A percentile compares a stretch with the other conserved stretches of the same genome.
Conservation (phyloP, 257 asterid species). For the Sherardia arvensis region DNA sequence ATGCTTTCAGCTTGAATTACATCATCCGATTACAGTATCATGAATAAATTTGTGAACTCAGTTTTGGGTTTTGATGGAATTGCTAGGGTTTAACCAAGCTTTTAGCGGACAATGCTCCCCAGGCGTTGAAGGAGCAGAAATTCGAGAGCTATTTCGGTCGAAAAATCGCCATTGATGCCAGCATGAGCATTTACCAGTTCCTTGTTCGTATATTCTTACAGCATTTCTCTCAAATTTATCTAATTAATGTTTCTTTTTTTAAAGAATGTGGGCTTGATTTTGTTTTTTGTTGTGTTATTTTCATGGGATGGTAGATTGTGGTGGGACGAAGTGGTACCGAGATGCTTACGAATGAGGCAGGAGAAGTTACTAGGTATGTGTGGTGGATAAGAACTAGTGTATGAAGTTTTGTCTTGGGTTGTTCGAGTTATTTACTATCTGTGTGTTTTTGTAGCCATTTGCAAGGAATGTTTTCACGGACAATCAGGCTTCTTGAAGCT, state of each 20-base stretch:
- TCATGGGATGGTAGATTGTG: constrained; percentile 61
- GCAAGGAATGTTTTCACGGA: constrained; percentile 91
- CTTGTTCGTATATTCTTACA: constrained; percentile 38
- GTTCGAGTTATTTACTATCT: background rate
- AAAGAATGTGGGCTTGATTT: background rate
- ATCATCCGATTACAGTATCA: background rate
- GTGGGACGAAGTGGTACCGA: constrained; percentile 88
- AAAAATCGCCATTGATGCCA: constrained; percentile 92
- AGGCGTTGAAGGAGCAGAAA: constrained; percentile 84
- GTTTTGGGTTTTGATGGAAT: background rate
- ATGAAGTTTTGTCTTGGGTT: background rate
- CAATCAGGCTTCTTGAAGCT: constrained; percentile 95
- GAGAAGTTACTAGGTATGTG: constrained; percentile 84
- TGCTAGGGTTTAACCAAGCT: constrained; percentile 91
- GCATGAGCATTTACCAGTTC: constrained; percentile 99
- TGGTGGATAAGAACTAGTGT: background rate
- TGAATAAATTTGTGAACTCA: background rate
- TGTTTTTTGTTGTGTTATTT: background rate
- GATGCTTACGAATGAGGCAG: constrained; percentile 95
- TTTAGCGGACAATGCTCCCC: constrained; percentile 89
- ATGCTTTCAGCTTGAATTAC: background rate
- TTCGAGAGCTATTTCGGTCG: constrained; percentile 96
- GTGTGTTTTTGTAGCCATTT: constrained; percentile 50
- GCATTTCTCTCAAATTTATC: background rate
- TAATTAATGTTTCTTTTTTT: background rate